Evolutionary conservation across 1,284 basidiomycete genomes (phyloP).

Genomic region (Trichosporon sp.): DNA sequence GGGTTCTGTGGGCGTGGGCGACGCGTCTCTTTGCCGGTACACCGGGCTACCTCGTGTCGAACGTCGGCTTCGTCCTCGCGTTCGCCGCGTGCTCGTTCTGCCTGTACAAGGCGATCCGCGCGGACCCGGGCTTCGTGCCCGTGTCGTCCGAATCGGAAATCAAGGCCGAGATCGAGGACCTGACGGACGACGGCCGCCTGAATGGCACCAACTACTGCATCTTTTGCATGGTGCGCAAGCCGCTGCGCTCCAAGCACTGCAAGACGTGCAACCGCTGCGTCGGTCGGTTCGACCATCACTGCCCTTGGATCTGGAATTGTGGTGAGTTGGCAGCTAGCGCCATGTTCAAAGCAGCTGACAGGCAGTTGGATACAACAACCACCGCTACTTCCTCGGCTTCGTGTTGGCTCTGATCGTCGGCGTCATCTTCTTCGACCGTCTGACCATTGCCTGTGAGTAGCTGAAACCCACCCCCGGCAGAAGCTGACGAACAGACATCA

Average conservation of each 20-base stretch:
- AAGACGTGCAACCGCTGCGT: slow-evolving; percentile 85
- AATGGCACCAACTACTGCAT: slow-evolving; percentile 97
- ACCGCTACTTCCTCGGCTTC: slow-evolving; percentile 90
- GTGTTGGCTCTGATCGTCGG: slow-evolving; percentile 77
- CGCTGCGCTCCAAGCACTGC: slow-evolving; percentile 92
- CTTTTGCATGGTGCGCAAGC: slow-evolving; percentile 85
- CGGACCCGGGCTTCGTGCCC: slow-evolving; percentile 87
- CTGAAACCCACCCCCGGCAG: not conserved
- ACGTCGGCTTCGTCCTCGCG: slow-evolving; percentile 68
- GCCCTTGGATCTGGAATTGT: slow-evolving; percentile 99
- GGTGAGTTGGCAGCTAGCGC: slow-evolving; percentile 54
- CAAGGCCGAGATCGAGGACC: slow-evolving; percentile 79
- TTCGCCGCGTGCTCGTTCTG: slow-evolving; percentile 75
- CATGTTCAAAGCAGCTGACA: not conserved
- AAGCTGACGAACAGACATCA: slow-evolving; percentile 37
- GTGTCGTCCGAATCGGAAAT: slow-evolving; percentile 68
- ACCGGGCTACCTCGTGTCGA: slow-evolving; percentile 58
- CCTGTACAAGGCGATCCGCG: slow-evolving; percentile 79
- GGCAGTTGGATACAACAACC: slow-evolving; percentile 86
- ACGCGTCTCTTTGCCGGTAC: slow-evolving; percentile 47
- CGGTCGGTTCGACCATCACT: slow-evolving; percentile 88
- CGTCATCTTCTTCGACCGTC: slow-evolving; percentile 72
- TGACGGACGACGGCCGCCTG: slow-evolving; percentile 77
- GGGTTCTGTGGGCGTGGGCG: slow-evolving; percentile 80
- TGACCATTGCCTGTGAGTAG: slow-evolving; percentile 71